Base-by-base conservation (phyloP, 1,284 basidiomycete genomes). In the Moesziomyces antarcticus region DNA sequence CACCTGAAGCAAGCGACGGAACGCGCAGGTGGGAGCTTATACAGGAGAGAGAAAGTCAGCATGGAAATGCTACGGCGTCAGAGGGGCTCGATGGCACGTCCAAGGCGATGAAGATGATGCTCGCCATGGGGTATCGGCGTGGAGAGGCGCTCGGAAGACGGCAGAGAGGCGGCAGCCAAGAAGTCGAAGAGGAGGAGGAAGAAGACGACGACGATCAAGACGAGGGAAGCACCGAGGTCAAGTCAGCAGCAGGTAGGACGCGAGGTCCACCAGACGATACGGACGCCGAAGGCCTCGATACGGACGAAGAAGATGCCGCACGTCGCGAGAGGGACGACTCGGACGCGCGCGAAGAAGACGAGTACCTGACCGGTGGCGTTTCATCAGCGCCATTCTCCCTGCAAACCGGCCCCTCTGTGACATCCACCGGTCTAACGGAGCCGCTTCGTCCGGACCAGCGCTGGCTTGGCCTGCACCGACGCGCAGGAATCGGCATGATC, bases 71-170 rank as follows among this genome's bases (percentile, higher is more conserved):
- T 7, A 7, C 11, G 3, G 33, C 22, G 41, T 44, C 10, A 33
- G 4, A 7, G 50, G 18, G 10, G 48, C 24, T 54, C n/a, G 59
- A 68, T 25, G 70, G 70, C 3, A 64, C 53, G 16, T 14, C 64
- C 7, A 73, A 68, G 18, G 77, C 75, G 48, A 63, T 73, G 67
- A 46, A 57, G 18, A 79, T 79, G 75, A 79, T 79, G 77, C 55
- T 65, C 3, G 75, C 75, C 13, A 79, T 79, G 77, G 77, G 77
- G 0, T 79, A 75, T 49, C 40, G 66, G 22, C 49, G 61, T 0
- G 74, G 69, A 7, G 49, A 67, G 37, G 59, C 66, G 24, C 56
- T 78, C 0, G 76, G 76, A 1, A 60, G 24, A 41, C 55, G 58
- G n/a, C 52, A 7, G 14, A 3, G 56, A 56, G 27, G 37, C 21